A percentile compares a stretch with the other conserved stretches of the same genome.
These are phyloP conservation scores for Apiosordaria backusii DNA, from an alignment of 495 filamentous ascomycete species.

Conservation along the genomic window DNA sequence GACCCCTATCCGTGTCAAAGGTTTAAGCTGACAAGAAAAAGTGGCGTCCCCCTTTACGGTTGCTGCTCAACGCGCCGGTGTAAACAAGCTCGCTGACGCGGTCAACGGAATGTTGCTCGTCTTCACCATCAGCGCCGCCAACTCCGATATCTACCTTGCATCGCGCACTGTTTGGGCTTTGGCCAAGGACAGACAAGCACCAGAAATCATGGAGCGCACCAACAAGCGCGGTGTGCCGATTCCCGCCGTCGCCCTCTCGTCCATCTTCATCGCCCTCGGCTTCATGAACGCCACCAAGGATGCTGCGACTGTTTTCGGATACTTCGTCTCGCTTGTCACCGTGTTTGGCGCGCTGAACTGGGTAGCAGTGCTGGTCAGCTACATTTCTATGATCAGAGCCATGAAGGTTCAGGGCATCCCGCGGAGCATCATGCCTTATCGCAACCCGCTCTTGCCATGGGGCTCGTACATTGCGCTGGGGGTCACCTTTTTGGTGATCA, in stretches of 20 bases:
- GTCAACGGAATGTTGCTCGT: slow-evolving; percentile 79
- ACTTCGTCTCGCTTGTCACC: slow-evolving; percentile 81
- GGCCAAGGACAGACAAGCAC: slow-evolving; percentile 72
- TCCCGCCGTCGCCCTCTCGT: slow-evolving; percentile 59
- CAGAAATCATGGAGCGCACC: slow-evolving; percentile 64
- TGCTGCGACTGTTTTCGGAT: slow-evolving; percentile 67
- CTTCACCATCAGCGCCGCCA: slow-evolving; percentile 76
- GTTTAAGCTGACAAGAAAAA: slow-evolving; percentile 15
- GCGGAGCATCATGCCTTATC: slow-evolving; percentile 62
- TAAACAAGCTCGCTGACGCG: slow-evolving; percentile 63
- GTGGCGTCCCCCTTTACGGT: slow-evolving; percentile 66
- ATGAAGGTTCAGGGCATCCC: slow-evolving; percentile 70
- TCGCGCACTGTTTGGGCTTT: slow-evolving; percentile 78
- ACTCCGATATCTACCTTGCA: slow-evolving; percentile 78
- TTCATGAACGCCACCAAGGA: slow-evolving; percentile 73
- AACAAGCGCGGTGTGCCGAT: slow-evolving; percentile 74
- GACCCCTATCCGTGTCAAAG: neutral
- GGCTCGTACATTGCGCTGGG: slow-evolving; percentile 66
- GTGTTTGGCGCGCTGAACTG: slow-evolving; percentile 79
- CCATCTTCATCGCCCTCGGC: slow-evolving; percentile 63
- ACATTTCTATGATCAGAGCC: slow-evolving; percentile 74
- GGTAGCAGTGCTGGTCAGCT: slow-evolving; percentile 79
- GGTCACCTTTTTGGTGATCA: slow-evolving; percentile 71
- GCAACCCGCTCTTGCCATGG: slow-evolving; percentile 63
- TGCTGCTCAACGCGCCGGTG: slow-evolving; percentile 58